These are phyloP conservation scores for Alloascoidea africana DNA, from an alignment of 805 yeast species.

Conservation along the genomic window DNA sequence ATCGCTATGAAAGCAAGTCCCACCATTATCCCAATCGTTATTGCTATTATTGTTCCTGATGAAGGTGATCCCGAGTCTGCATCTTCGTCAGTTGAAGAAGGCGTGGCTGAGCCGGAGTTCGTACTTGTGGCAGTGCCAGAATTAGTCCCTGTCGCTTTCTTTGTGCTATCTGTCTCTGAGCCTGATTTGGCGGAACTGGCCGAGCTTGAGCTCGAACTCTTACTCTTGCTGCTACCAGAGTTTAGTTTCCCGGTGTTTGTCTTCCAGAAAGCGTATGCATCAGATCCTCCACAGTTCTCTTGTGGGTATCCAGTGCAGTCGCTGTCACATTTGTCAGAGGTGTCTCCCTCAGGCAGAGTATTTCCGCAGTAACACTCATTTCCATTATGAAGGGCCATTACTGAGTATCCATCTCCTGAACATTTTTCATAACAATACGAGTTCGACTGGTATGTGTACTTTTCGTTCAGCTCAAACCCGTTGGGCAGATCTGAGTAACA, in stretches of 20 bases:
- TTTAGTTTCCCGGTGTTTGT: constrained; percentile 10
- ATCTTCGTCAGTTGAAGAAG: too few relatives aligned
- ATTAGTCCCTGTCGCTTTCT: too few relatives aligned
- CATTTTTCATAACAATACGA: constrained; percentile 41
- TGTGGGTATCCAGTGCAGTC: constrained; percentile 47
- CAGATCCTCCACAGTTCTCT: constrained; percentile 51
- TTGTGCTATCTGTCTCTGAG: too few relatives aligned
- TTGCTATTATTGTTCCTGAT: too few relatives aligned
- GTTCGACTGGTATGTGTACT: constrained; percentile 43
- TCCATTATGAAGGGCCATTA: constrained; percentile 39
- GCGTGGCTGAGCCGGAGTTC: too few relatives aligned
- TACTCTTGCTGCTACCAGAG: not conserved
- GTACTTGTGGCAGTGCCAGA: too few relatives aligned
- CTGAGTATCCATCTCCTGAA: constrained; percentile 22
- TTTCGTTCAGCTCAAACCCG: constrained; percentile 26
- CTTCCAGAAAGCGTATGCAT: constrained; percentile 29
- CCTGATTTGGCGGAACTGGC: too few relatives aligned
- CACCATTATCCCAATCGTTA: too few relatives aligned
- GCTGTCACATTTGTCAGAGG: constrained; percentile 14
- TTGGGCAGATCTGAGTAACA: constrained; percentile 23
- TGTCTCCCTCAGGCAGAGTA: constrained; percentile 17
- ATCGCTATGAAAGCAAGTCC: too few relatives aligned
- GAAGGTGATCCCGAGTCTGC: too few relatives aligned
- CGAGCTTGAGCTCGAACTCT: not conserved
- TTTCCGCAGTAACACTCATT: constrained; percentile 55